Conservation (phyloP, 2,329 filamentous ascomycete genomes). For the Periconia sp. region DNA sequence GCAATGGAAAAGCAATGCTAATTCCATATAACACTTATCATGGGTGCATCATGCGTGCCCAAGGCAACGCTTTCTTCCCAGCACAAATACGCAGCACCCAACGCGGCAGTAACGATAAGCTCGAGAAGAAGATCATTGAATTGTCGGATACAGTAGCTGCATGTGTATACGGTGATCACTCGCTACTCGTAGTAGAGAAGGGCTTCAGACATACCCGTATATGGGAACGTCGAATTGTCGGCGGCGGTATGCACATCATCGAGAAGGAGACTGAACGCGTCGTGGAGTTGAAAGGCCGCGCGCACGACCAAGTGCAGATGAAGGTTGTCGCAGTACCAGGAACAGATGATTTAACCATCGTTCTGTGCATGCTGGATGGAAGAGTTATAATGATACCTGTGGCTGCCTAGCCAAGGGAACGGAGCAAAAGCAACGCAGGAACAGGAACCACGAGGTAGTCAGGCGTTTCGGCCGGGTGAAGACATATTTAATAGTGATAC, state of each 20-base stretch:
- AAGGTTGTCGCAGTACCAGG: slow-evolving; percentile 1
- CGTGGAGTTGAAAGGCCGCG: slow-evolving; percentile 1
- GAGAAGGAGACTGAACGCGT: background rate
- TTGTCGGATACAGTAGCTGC: slow-evolving; percentile 2
- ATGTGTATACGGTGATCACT: slow-evolving; percentile 7
- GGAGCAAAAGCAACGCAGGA: background rate
- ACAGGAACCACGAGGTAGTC: too few relatives aligned
- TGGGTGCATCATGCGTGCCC: slow-evolving; percentile 3
- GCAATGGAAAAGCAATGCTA: background rate
- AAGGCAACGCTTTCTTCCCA: slow-evolving; percentile 3
- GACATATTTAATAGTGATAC: too few relatives aligned
- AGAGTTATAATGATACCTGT: slow-evolving; percentile 15
- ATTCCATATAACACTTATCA: slow-evolving; percentile 7
- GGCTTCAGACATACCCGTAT: slow-evolving; percentile 1
- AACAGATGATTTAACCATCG: slow-evolving; percentile 6
- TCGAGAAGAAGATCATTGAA: background rate
- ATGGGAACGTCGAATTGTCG: slow-evolving; percentile 2
- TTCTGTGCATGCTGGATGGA: slow-evolving; percentile 3
- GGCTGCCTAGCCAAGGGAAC: background rate
- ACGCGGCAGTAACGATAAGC: slow-evolving; percentile 1
- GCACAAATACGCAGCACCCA: slow-evolving; percentile 4
- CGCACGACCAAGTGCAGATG: slow-evolving; percentile 3
- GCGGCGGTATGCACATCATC: slow-evolving; percentile 1
- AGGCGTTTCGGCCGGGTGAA: too few relatives aligned
- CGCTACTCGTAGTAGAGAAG: slow-evolving; percentile 1